phyloP scores from a whole-genome alignment of 352 stramenopile genomes.

The Pythium myriotylum region DNA sequence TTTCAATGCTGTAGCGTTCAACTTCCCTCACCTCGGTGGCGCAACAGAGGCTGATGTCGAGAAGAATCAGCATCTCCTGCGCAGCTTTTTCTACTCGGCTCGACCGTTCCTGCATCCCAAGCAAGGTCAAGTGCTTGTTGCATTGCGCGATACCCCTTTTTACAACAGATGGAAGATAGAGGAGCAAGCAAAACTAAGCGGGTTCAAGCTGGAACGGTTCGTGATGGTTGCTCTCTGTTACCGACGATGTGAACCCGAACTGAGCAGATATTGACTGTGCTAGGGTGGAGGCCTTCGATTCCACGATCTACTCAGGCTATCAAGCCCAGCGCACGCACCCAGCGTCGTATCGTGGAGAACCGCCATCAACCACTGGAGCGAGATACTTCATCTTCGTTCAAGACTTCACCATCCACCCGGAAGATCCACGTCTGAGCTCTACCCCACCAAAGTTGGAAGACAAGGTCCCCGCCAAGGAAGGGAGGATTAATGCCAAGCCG shows the following conservation, averaged over 20 bases:
- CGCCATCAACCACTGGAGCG: constrained; percentile 67
- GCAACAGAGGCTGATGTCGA: constrained; percentile 80
- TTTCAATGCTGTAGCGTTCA: constrained; percentile 83
- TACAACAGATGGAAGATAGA: constrained; percentile 87
- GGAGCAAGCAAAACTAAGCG: constrained; percentile 60
- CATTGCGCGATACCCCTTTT: constrained; percentile 77
- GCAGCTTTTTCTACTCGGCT: constrained; percentile 75
- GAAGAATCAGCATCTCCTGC: constrained; percentile 82
- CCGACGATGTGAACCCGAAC: neutral
- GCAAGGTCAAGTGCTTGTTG: constrained; percentile 69
- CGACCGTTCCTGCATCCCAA: constrained; percentile 58
- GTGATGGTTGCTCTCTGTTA: neutral
- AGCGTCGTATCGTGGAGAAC: constrained; percentile 71
- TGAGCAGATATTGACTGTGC: neutral
- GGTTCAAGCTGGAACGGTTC: constrained; percentile 70
- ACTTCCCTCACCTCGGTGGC: constrained; percentile 86
- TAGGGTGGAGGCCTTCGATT: constrained; percentile 68
- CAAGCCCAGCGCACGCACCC: constrained; percentile 77
- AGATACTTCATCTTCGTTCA: constrained; percentile 70
- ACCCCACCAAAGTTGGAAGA: neutral
- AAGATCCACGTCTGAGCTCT: constrained; percentile 29
- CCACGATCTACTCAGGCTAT: constrained; percentile 73
- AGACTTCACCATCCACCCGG: constrained; percentile 35
- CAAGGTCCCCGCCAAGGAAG: neutral
- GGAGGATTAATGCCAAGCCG: neutral